Evolutionary conservation across 306 rosid species (phyloP).

Genomic region (Crataegus laevigata): DNA sequence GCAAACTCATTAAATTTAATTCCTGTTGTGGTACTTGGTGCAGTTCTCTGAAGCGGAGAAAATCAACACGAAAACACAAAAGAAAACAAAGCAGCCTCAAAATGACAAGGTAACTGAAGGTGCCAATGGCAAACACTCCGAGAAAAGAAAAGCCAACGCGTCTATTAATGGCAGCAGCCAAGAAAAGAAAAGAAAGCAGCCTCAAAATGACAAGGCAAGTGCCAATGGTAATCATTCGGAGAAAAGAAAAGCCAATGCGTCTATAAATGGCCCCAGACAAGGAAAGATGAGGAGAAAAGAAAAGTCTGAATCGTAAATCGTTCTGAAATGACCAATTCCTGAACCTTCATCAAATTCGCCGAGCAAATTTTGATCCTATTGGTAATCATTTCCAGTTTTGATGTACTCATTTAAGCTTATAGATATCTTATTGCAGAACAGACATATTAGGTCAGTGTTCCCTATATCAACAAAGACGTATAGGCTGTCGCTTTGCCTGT

Average conservation of each 20-base stretch:
- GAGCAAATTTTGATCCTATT: neutral
- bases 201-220: conserved; percentile 9
- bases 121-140: conserved; percentile 9
- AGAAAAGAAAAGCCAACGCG: conserved; percentile 8
- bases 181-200: conserved; percentile 18
- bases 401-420: conserved; percentile 1
- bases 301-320: conserved; percentile 1
- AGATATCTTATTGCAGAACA: neutral
- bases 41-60: conserved; percentile 35
- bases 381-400: neutral
- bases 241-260: conserved; percentile 9
- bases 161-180: conserved; percentile 2
- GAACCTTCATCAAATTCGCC: conserved; percentile 8
- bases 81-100: conserved; percentile 22
- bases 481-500: conserved; percentile 2
- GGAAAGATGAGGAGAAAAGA: conserved; percentile 6
- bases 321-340: neutral
- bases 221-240: conserved; percentile 13
- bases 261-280: conserved; percentile 1
- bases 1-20: neutral
- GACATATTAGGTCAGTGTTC: neutral
- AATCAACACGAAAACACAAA: conserved; percentile 7
- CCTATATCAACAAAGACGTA: conserved; percentile 3
- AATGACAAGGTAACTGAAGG: conserved; percentile 9
- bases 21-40: conserved; percentile 14